Conservation (phyloP, 2,329 filamentous ascomycete species). For the Exophiala lecanii-corni region DNA sequence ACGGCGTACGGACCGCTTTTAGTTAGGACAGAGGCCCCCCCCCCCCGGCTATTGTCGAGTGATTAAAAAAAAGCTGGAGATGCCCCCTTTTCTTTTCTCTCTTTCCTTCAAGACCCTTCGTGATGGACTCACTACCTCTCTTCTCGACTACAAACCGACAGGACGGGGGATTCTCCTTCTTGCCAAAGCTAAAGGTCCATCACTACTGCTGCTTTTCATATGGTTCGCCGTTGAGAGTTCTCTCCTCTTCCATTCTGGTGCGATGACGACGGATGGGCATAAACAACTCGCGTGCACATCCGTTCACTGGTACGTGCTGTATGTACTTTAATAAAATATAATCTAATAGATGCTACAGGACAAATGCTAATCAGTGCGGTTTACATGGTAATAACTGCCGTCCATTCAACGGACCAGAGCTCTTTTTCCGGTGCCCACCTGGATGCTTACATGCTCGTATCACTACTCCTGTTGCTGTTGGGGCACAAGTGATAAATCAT, state of each 20-base stretch:
- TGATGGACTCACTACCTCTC: neutral
- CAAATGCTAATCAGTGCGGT: slow-evolving; percentile 40
- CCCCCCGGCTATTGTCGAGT: no score
- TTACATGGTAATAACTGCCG: slow-evolving; percentile 54
- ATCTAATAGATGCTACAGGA: neutral
- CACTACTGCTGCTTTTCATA: neutral
- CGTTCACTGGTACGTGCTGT: neutral
- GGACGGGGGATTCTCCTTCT: neutral
- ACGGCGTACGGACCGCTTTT: no score
- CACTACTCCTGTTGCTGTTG: slow-evolving; percentile 54
- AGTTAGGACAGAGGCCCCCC: no score
- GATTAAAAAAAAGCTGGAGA: no score
- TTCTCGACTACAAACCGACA: neutral
- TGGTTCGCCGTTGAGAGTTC: neutral
- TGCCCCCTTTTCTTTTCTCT: no score
- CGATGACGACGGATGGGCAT: neutral
- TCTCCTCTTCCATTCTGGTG: neutral
- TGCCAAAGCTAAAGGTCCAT: neutral
- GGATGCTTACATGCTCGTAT: slow-evolving; percentile 50
- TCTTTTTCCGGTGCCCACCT: slow-evolving; percentile 54
- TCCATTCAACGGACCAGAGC: slow-evolving; percentile 48
- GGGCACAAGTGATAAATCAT: slow-evolving; percentile 52
- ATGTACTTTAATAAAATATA: neutral
- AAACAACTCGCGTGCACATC: neutral
- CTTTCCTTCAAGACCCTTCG: neutral